phyloP scores from a whole-genome alignment of 371 early-diverging fungal genomes.

The Capillidium rhysosporum region DNA sequence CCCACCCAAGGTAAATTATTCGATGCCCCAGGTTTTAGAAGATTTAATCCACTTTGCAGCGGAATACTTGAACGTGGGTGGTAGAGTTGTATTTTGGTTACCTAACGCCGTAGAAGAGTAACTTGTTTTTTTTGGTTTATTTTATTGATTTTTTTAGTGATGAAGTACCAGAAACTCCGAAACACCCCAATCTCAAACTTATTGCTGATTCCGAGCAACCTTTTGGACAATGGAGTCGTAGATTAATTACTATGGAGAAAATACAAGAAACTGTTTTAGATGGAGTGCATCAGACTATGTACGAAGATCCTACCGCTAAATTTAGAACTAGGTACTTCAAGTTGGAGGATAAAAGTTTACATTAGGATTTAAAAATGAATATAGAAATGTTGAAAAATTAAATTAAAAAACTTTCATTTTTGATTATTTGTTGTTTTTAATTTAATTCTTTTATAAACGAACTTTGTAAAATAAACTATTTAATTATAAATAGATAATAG shows the following conservation, averaged over 20 bases:
- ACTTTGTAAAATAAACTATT: no score
- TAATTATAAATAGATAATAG: no score
- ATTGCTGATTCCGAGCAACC: constrained; percentile 78
- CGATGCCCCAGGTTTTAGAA: constrained; percentile 69
- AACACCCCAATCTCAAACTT: constrained; percentile 58
- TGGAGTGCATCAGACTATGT: no score
- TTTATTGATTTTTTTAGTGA: no score
- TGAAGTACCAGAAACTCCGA: constrained; percentile 25
- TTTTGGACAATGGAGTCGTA: constrained; percentile 85
- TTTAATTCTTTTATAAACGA: no score
- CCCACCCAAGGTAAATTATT: constrained; percentile 84
- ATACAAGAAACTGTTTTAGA: constrained; percentile 11
- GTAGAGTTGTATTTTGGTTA: constrained; percentile 89
- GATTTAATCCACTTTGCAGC: constrained; percentile 80
- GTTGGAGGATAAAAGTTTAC: no score
- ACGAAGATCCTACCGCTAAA: no score
- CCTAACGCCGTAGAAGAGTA: constrained; percentile 78
- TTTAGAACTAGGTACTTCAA: no score
- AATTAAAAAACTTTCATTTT: no score
- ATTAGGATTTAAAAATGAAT: no score
- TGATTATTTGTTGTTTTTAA: no score
- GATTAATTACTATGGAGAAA: constrained; percentile 90
- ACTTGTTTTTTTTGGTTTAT: constrained; percentile 2
- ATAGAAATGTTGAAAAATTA: no score
- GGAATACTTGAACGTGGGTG: constrained; percentile 50